phyloP scores from a whole-genome alignment of 176 grass and related monocot species.

The Ampelocalamus luodianensis region DNA sequence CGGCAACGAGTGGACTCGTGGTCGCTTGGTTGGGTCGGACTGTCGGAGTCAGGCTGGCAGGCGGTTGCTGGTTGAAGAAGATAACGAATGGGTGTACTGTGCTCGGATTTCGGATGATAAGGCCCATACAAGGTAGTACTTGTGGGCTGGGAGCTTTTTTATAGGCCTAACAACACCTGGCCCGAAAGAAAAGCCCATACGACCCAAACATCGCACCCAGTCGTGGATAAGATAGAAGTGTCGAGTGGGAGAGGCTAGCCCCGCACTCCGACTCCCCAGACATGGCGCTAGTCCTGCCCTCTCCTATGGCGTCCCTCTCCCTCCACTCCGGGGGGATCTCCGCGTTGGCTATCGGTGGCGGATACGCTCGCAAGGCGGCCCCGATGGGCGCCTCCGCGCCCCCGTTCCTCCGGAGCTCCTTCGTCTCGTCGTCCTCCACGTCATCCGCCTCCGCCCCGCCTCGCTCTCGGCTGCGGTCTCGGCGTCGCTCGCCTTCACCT shows the following conservation, averaged over 20 bases:
- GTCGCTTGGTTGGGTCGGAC: background rate
- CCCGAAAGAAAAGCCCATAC: background rate
- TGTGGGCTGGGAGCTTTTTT: background rate
- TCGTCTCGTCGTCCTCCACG: slow-evolving; percentile 62
- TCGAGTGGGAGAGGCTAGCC: slow-evolving; percentile 33
- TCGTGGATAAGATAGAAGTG: slow-evolving; percentile 47
- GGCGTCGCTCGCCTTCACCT: slow-evolving; percentile 62
- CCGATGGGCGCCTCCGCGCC: slow-evolving; percentile 37
- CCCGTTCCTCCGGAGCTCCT: slow-evolving; percentile 52
- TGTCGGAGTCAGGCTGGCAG: background rate
- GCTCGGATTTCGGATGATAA: too few species aligned
- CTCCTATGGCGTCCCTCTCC: slow-evolving; percentile 60
- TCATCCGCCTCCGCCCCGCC: slow-evolving; percentile 51
- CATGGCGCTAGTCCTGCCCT: slow-evolving; percentile 53
- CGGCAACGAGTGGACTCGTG: background rate
- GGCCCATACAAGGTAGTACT: too few species aligned
- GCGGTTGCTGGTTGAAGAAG: background rate
- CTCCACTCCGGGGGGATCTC: slow-evolving; percentile 58
- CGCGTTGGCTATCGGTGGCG: slow-evolving; percentile 39
- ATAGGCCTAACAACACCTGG: background rate
- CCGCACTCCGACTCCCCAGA: slow-evolving; percentile 26
- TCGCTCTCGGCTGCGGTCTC: slow-evolving; percentile 51
- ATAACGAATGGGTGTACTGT: background rate
- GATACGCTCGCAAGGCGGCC: slow-evolving; percentile 13
- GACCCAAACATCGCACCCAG: slow-evolving; percentile 5